Base-by-base conservation (phyloP, 148 eudicot genomes). In the Mesembryanthemum crystallinum region DNA sequence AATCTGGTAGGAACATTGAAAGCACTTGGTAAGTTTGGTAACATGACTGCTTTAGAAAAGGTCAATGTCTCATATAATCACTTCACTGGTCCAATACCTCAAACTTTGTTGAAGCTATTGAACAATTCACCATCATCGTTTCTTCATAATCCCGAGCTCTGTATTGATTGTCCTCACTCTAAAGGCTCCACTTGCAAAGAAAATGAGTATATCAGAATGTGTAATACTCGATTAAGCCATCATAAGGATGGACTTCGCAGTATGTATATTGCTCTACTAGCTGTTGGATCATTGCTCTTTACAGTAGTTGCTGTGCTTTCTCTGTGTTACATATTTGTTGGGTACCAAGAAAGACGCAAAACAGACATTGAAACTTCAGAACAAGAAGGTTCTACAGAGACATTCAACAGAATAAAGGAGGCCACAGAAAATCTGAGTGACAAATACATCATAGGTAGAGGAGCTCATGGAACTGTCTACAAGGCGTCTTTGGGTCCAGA, bases 381-480 rank as follows among this genome's bases (percentile, higher is more conserved):
- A 27, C 78, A 83, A 42, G 89, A 82, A 73, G 83, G 87, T 24
- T 78, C 88, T 27, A 75, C 87, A 39, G 33, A 86, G 14, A 76
- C 84, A 58, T 74, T 93, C 27, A 82, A 65, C 29, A 84, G 80
- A 79, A 80, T 89, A 76, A 74, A 89, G 85, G 88, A 83, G 75
- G 87, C 81, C 23, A 93, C 98, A 0, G 91, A 82, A 27, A 88
- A 88, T 65, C 83, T 91, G 2, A 80, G 83, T 52, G 89, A 91
- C 33, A 76, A 68, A 73, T 85, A 88, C 69, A 76, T 93, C 64
- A 80, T 91, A 11, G 98, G 98, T 65, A 91, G 81, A 82, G 98
- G 98, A 70, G 96, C 92, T 23, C 98, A 91, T 75, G 98, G 96
- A 59, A 83, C 81, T 4, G 98, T 93, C 7, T 93, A 93, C 73